These are phyloP conservation scores for Magnusiomyces suaveolens DNA, from an alignment of 1,139 yeast species.

Conservation along the genomic window DNA sequence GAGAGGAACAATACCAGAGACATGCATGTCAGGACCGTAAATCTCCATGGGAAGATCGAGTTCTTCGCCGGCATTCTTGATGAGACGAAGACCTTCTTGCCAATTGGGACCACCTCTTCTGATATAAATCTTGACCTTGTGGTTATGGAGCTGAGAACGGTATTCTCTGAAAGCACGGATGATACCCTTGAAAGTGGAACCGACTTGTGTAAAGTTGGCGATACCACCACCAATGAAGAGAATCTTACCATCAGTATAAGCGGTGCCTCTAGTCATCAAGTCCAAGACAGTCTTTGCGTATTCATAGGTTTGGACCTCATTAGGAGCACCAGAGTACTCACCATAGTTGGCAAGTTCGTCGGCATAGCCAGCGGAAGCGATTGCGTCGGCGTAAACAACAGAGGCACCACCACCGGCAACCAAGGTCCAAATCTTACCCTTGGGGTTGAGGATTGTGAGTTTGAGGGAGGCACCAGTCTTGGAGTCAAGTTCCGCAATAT, in stretches of 20 bases:
- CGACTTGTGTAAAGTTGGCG: constrained; percentile 42
- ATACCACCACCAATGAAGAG: constrained; percentile 42
- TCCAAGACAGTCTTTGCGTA: constrained; percentile 41
- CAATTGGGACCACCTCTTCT: constrained; percentile 43
- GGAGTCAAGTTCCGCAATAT: constrained; percentile 41
- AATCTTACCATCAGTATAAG: constrained; percentile 36
- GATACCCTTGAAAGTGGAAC: constrained; percentile 41
- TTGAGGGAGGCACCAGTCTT: constrained; percentile 42
- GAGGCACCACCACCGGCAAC: constrained; percentile 30
- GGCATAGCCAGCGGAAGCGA: constrained; percentile 40
- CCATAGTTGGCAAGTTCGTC: constrained; percentile 40
- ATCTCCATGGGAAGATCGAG: constrained; percentile 40
- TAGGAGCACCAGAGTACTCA: constrained; percentile 38
- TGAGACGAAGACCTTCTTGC: constrained; percentile 40
- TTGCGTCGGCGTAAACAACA: constrained; percentile 41
- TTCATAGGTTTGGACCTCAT: constrained; percentile 40
- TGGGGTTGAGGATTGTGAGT: constrained; percentile 37
- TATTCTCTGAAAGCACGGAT: constrained; percentile 40
- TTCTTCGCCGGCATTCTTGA: constrained; percentile 40
- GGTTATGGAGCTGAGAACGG: constrained; percentile 32
- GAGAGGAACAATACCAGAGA: constrained; percentile 39
- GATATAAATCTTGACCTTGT: constrained; percentile 37
- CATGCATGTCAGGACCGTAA: constrained; percentile 44
- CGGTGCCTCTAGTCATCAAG: constrained; percentile 38
- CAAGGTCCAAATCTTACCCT: constrained; percentile 40